Base-by-base conservation (phyloP, 2,329 filamentous ascomycete genomes). In the Stemphylium vesicarium region DNA sequence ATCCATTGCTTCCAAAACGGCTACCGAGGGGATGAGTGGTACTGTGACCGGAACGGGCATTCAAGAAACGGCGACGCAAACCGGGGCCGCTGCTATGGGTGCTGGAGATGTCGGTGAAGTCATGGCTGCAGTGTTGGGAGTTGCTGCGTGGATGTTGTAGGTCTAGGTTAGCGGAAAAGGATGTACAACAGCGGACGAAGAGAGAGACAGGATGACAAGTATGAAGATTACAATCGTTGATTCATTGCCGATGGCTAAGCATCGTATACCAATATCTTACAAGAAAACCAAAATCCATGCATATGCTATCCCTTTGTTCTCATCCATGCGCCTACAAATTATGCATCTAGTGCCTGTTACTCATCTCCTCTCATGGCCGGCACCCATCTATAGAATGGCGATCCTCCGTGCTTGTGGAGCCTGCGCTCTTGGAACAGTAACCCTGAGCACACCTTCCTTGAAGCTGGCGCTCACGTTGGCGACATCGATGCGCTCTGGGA, bases 371-470 rank as follows among this genome's bases (percentile, higher is more conserved):
- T 29, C 24, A 6, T 9, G n/a, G 24, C 35, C 1, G 7, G n/a
- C 13, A 12, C 36, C 37, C 24, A 11, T 43, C 50, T 66, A 75
- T 48, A 68, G 60, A 22, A 75, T 73, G 31, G 56, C 50, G 22
- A 75, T 69, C 45, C 63, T 69, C 60, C 59, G 67, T 16, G 60
- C 56, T 41, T 66, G 59, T 20, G 59, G 66, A 13, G 50, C 61
- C 35, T 69, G 69, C 22, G 84, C 82, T 81, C 89, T 91, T 45
- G 88, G 88, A 15, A 91, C 83, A 22, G 79, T 69, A 55, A 91
- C 80, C 63, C 74, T 84, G 62, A 91, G 78, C 59, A 90, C 80
- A 24, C 88, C 88, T 57, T 90, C 83, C 74, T 85, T 83, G 64
- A 91, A 83, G 49, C 71, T 80, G 44, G 88, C 88, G 39, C 75